Evolutionary conservation across 345 rosid genomes (phyloP).

Genomic region (Litchi chinensis): DNA sequence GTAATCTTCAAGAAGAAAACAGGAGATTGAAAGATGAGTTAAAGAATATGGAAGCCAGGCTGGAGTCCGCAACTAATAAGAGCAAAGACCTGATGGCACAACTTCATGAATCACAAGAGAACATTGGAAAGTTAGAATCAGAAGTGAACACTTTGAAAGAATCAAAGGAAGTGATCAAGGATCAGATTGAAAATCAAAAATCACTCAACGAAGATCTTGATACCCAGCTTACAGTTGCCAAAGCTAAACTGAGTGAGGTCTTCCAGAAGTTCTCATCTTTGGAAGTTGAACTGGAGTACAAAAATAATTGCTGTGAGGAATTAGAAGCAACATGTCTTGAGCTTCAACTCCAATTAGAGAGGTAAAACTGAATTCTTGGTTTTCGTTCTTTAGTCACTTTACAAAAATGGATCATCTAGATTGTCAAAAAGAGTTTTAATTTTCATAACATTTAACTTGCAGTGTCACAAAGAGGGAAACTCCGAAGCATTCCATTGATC

Average conservation of each 20-base stretch:
- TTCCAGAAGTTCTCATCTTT: slow-evolving; percentile 72
- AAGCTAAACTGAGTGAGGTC: slow-evolving; percentile 65
- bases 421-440: slow-evolving; percentile 11
- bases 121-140: slow-evolving; percentile 42
- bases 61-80: slow-evolving; percentile 37
- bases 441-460: slow-evolving; percentile 29
- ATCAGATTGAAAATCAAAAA: slow-evolving; percentile 73
- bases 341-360: slow-evolving; percentile 91
- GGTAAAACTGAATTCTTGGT: slow-evolving; percentile 45
- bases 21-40: slow-evolving; percentile 42
- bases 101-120: slow-evolving; percentile 49
- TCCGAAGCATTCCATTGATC: slow-evolving; percentile 32
- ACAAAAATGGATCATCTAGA: neutral
- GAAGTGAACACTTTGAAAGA: slow-evolving; percentile 57
- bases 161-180: slow-evolving; percentile 54
- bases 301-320: slow-evolving; percentile 77
- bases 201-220: slow-evolving; percentile 81
- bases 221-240: slow-evolving; percentile 70
- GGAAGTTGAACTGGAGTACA: slow-evolving; percentile 87
- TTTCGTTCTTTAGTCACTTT: neutral
- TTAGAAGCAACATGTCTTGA: slow-evolving; percentile 86
- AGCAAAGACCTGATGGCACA: slow-evolving; percentile 39
- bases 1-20: slow-evolving; percentile 44
- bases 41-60: slow-evolving; percentile 43
- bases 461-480: slow-evolving; percentile 64